Evolutionary conservation across 768 basidiomycete species (phyloP).

Genomic region (Xerocomellus amylosporus): DNA sequence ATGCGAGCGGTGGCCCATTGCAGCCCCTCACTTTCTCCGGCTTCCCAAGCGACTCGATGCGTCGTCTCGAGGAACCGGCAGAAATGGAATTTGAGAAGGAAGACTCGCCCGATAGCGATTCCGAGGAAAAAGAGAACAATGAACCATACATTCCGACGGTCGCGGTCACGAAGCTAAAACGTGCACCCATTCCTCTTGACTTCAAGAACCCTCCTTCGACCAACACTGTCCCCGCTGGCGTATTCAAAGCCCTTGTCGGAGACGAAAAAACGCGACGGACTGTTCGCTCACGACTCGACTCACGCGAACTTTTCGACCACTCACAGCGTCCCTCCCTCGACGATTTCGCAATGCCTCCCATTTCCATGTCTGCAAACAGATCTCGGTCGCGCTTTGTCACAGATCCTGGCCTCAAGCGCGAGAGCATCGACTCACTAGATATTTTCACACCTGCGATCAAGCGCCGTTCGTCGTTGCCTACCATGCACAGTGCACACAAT

Average conservation of each 20-base stretch:
- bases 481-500: slow-evolving; percentile 45
- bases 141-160: slow-evolving; percentile 15
- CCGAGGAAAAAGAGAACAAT: slow-evolving; percentile 14
- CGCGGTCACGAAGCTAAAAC: slow-evolving; percentile 43
- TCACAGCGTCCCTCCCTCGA: slow-evolving; percentile 71
- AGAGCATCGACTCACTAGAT: slow-evolving; percentile 34
- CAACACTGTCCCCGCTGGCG: slow-evolving; percentile 80
- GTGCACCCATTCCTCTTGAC: slow-evolving; percentile 76
- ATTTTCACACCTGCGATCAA: slow-evolving; percentile 43
- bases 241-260: slow-evolving; percentile 75
- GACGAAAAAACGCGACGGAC: slow-evolving; percentile 68
- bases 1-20: slow-evolving; percentile 22
- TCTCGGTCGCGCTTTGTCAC: slow-evolving; percentile 54
- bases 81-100: slow-evolving; percentile 11
- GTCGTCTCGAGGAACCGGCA: slow-evolving; percentile 11
- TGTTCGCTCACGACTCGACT: slow-evolving; percentile 75
- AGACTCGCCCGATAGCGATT: slow-evolving; percentile 4
- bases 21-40: slow-evolving; percentile 64
- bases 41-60: slow-evolving; percentile 44
- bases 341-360: slow-evolving; percentile 65
- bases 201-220: slow-evolving; percentile 63
- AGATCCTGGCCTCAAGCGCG: slow-evolving; percentile 48
- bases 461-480: slow-evolving; percentile 57
- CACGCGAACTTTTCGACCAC: slow-evolving; percentile 71
- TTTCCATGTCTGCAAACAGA: slow-evolving; percentile 60